Base-by-base conservation (phyloP, 2,329 filamentous ascomycete species). In the Fusarium duplospermum region DNA sequence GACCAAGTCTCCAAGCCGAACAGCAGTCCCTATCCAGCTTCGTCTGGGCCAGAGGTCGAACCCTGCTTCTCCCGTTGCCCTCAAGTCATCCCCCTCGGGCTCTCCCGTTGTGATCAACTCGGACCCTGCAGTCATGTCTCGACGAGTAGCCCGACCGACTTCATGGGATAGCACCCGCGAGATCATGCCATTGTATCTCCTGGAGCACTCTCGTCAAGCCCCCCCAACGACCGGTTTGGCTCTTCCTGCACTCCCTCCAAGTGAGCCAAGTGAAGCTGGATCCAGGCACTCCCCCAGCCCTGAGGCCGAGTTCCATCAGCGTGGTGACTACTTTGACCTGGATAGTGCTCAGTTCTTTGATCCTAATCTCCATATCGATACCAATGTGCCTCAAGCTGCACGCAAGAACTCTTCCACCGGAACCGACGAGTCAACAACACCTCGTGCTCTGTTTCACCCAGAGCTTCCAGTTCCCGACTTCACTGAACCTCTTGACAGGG, bases 171-270 rank as follows among this genome's bases (percentile, higher is more conserved):
- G 83, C 72, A 88, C 87, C 20, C 89, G 89, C 64, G 94, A 96
- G 79, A 92, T 95, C 77, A 92, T 93, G 75, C 95, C 95, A 0
- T 84, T 98, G 10, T 96, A 93, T 82, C 90, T 98, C 24, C 90
- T 97, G 8, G 93, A 97, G 81, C 91, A 85, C 72, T 85, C 84
- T 4, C 84, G 86, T 10, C 83, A 85, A 47, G 81, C 81, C 50
- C 78, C 82, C 7, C 75, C 77, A 4, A 80, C 82, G 31, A 76
- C 79, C 24, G 73, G 81, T 29, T 79, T 86, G 47, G 78, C 84
- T 4, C 81, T 90, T 2, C 89, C 90, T 8, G 87, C 86, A 31
- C 82, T 91, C 16, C 85, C 84, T 7, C 87, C 82, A 4, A 86
- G 83, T 69, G 84, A 85, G 57, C 87, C 82, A 3, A 85, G 83